Base-by-base conservation (phyloP, 345 rosid species). In the Hevea brasiliensis region DNA sequence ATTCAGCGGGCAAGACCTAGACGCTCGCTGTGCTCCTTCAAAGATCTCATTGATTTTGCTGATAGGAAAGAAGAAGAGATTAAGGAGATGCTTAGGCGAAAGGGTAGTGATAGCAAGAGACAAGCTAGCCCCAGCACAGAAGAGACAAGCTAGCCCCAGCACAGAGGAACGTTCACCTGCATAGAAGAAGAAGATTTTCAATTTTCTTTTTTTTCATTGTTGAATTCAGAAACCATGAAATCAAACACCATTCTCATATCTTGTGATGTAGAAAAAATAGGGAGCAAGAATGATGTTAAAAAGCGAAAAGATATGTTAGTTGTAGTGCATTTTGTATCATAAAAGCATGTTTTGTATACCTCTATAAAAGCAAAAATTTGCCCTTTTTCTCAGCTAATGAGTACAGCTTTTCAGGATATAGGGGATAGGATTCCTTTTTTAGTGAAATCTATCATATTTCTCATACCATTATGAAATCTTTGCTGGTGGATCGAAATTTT, bases 71-170 rank as follows among this genome's bases (percentile, higher is more conserved):
- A 80, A 71, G 70, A 2, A 61, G 82, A 75, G 77, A 62, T 80
- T 48, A 82, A 84, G 71, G 79, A 73, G 37, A 88, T 79, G 71
- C 84, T 88, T 18, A 90, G 80, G 82, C 76, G 87, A 50, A 90
- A 77, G 85, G 72, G 68, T 24, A 73, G 78, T 44, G 84, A 82
- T 29, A 78, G 29, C 72, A 89, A 81, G 68, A 83, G 79, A 71
- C 78, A 74, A 40, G 79, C 77, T 35, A 65, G 75, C 75, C 83
- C 73, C 29, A 82, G 87, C 74, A 37, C 75, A 21, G 87, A 82
- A 65, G 86, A n/a, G 65, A 41, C 75, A 42, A n/a, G 13, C 64
- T n/a, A n/a, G n/a, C n/a, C n/a, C n/a, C n/a, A n/a, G n/a, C n/a
- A n/a, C n/a, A n/a, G n/a, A n/a, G n/a, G n/a, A n/a, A 12, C 65